A percentile compares a stretch with the other conserved stretches of the same genome.
phyloP scores from a whole-genome alignment of 2,329 filamentous ascomycete genomes.

The Xylariaceae sp. region DNA sequence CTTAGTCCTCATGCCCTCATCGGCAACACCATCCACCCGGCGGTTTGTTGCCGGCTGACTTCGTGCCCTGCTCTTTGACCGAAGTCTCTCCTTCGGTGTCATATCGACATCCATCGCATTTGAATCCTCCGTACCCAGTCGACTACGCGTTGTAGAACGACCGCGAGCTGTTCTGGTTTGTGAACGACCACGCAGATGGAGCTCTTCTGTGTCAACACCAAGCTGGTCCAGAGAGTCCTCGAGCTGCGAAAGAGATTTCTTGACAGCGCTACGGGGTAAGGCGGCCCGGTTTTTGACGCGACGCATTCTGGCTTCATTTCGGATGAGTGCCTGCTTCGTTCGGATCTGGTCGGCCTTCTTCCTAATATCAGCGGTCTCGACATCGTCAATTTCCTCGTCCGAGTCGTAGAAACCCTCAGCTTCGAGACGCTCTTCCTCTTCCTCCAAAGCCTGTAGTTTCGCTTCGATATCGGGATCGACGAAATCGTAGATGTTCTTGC shows the following conservation, averaged over 20 bases:
- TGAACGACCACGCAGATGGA: conserved; percentile 68
- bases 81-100: conserved; percentile 55
- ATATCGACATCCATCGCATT: conserved; percentile 74
- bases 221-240: conserved; percentile 79
- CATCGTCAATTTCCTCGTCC: conserved; percentile 76
- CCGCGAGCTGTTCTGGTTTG: conserved; percentile 66
- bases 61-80: conserved; percentile 69
- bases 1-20: conserved; percentile 65
- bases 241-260: conserved; percentile 83
- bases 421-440: conserved; percentile 90
- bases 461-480: conserved; percentile 94
- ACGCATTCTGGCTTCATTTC: conserved; percentile 91
- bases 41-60: conserved; percentile 62
- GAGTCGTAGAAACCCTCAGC: conserved; percentile 92
- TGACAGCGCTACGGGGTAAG: conserved; percentile 77
- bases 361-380: conserved; percentile 79
- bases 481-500: conserved; percentile 96
- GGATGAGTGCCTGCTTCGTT: conserved; percentile 87
- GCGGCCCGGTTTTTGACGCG: conserved; percentile 97
- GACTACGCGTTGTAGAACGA: conserved; percentile 62
- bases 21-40: conserved; percentile 71
- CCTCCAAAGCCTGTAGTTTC: conserved; percentile 87
- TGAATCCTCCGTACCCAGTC: conserved; percentile 58
- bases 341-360: conserved; percentile 94
- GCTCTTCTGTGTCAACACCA: conserved; percentile 75